These are phyloP conservation scores for Paramecium tetraurelia DNA, from an alignment of 73 alveolate species.

Conservation along the genomic window DNA sequence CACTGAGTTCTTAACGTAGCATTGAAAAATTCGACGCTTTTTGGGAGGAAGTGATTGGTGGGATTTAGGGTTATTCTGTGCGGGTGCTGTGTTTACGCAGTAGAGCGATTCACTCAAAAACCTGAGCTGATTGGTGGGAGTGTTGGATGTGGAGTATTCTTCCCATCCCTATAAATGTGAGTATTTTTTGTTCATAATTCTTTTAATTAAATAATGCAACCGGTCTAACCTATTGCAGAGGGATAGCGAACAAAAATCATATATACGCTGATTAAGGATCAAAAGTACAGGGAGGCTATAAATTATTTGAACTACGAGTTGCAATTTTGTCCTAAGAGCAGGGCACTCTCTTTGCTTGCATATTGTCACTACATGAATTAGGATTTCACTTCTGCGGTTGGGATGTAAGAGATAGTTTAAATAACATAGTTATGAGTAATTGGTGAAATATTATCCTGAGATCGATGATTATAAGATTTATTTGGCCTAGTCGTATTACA, in stretches of 20 bases:
- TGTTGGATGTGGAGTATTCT: neutral
- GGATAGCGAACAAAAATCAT: conserved; percentile 71
- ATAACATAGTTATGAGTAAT: conserved; percentile 54
- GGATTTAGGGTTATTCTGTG: neutral
- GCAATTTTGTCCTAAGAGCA: conserved; percentile 64
- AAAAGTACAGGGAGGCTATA: conserved; percentile 68
- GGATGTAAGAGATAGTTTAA: conserved; percentile 39
- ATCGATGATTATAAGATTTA: conserved; percentile 69
- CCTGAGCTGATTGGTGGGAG: neutral
- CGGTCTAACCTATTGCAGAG: conserved; percentile 61
- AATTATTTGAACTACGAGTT: conserved; percentile 66
- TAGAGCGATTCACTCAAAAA: neutral
- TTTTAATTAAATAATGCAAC: conserved; percentile 45
- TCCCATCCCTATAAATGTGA: conserved; percentile 28
- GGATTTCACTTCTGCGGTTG: conserved; percentile 64
- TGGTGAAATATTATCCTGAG: conserved; percentile 70
- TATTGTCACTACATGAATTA: conserved; percentile 68
- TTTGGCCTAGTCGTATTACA: conserved; percentile 65
- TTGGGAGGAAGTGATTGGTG: neutral
- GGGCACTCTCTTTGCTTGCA: conserved; percentile 70
- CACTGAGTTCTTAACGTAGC: neutral
- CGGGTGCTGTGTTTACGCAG: neutral
- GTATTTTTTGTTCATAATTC: neutral
- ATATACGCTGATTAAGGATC: conserved; percentile 66
- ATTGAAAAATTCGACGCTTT: neutral